Evolutionary conservation across 1,284 basidiomycete genomes (phyloP).

Genomic region (Ganoderma lingzhi): DNA sequence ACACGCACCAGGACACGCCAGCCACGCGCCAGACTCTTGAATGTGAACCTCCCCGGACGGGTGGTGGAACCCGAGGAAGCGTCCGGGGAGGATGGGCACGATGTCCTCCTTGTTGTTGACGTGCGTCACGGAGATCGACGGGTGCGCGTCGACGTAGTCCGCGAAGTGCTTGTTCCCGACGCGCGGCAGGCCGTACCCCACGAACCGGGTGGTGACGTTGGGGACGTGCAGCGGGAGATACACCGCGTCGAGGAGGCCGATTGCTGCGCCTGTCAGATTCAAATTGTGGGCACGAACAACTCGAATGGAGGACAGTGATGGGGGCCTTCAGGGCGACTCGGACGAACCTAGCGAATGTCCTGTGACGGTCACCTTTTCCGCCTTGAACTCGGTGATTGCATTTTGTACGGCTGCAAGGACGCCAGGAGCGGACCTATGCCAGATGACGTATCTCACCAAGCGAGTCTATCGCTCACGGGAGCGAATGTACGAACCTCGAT

Average conservation of each 20-base stretch:
- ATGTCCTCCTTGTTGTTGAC: constrained; percentile 44
- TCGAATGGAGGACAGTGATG: too few relatives aligned
- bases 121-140: constrained; percentile 38
- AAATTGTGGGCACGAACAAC: too few relatives aligned
- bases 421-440: constrained; percentile 41
- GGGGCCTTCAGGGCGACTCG: too few relatives aligned
- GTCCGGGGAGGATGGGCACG: constrained; percentile 44
- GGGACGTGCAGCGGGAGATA: constrained; percentile 54
- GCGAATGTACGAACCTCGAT: constrained; percentile 49
- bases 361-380: constrained; percentile 44
- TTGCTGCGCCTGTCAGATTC: constrained; percentile 52
- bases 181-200: constrained; percentile 64
- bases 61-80: constrained; percentile 60
- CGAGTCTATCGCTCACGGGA: neutral
- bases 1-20: constrained; percentile 51
- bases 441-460: neutral
- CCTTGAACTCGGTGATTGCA: constrained; percentile 39
- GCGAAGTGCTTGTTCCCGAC: constrained; percentile 68
- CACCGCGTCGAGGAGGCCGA: constrained; percentile 55
- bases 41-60: constrained; percentile 70
- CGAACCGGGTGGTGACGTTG: constrained; percentile 47
- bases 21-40: constrained; percentile 54
- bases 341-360: constrained; percentile 55
- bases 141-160: constrained; percentile 59
- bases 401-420: constrained; percentile 48